Base-by-base conservation (phyloP, 1,139 yeast genomes). In the Hyphopichia wangnamkhiaoensis region DNA sequence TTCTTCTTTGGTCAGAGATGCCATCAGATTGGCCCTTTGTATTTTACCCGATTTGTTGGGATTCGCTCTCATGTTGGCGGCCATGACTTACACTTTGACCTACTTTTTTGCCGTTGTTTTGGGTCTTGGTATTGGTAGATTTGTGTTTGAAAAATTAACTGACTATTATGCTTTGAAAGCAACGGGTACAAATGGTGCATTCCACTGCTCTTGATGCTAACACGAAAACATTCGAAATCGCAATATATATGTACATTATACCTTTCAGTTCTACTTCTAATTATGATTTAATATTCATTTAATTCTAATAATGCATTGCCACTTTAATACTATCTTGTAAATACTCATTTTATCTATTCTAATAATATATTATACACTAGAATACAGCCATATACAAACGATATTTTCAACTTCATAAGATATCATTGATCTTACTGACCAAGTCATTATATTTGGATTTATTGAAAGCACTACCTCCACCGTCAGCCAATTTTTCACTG, bases 31-130 rank as follows among this genome's bases (percentile, higher is more conserved):
- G 18, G 38, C 71, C 0, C 52, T 84, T 33, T 74, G 81, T 16
- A 80, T 85, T 43, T 56, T 79, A 19, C 78, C 86, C 3, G 85
- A 85, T 24, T 67, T 84, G 68, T 58, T 85, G 36, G 82, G 84
- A 8, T 84, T 81, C 55, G 80, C 82, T 30, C 62, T 85, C 50
- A 85, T 85, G 94, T 73, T 85, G 65, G 90, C 82, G 12, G 85
- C 84, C 9, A 85, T 85, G 94, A 70, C 85, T 25, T 84, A 68
- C 55, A 75, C 83, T 8, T 52, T 83, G 41, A 60, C 79, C 1
- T 85, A 84, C 52, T 82, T 84, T 59, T 84, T 85, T 60, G 91
- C 86, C 2, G 82, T 84, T 23, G 79, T 83, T 15, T 50, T 80
- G 17, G 94, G 94, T 6, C 64, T 84, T 40, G 75, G 89, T 2